Evolutionary conservation across 2,329 filamentous ascomycete genomes (phyloP).

Genomic region (Fusarium begoniae): DNA sequence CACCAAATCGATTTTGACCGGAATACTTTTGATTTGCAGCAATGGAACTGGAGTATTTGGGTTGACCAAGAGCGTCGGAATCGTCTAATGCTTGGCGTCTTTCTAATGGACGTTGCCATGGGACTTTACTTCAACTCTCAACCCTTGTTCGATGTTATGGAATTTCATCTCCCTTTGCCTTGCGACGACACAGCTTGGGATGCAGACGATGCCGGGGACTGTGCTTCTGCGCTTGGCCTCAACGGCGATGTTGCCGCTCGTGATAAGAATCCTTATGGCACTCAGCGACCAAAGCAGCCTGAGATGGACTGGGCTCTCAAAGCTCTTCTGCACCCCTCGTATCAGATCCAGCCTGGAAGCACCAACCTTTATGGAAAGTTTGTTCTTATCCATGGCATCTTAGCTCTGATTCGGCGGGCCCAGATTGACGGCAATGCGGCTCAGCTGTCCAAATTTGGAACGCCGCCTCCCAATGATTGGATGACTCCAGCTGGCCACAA

Average conservation of each 20-base stretch:
- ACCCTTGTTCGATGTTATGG: constrained; percentile 69
- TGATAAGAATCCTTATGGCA: constrained; percentile 69
- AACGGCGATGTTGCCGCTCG: constrained; percentile 64
- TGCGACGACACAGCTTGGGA: constrained; percentile 80
- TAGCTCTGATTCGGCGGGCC: constrained; percentile 65
- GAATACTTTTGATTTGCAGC: constrained; percentile 56
- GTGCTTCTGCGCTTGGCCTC: constrained; percentile 72
- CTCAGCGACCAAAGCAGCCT: constrained; percentile 70
- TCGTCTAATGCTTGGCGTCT: constrained; percentile 71
- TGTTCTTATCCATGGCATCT: constrained; percentile 74
- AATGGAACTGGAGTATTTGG: constrained; percentile 74
- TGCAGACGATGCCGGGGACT: constrained; percentile 65
- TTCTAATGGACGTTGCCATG: constrained; percentile 70
- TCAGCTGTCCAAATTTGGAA: constrained; percentile 55
- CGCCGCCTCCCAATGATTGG: constrained; percentile 70
- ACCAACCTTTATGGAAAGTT: constrained; percentile 81
- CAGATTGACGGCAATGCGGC: constrained; percentile 53
- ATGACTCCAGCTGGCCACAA: constrained; percentile 54
- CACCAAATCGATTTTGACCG: constrained; percentile 65
- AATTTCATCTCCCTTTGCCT: constrained; percentile 74
- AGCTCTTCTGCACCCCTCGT: constrained; percentile 66
- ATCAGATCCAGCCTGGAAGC: constrained; percentile 68
- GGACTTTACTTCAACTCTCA: constrained; percentile 77
- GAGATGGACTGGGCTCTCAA: constrained; percentile 69
- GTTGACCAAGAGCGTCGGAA: constrained; percentile 76